These are phyloP conservation scores for Chlamydomonas sp. DNA, from an alignment of 139 green algal genomes.

Conservation along the genomic window DNA sequence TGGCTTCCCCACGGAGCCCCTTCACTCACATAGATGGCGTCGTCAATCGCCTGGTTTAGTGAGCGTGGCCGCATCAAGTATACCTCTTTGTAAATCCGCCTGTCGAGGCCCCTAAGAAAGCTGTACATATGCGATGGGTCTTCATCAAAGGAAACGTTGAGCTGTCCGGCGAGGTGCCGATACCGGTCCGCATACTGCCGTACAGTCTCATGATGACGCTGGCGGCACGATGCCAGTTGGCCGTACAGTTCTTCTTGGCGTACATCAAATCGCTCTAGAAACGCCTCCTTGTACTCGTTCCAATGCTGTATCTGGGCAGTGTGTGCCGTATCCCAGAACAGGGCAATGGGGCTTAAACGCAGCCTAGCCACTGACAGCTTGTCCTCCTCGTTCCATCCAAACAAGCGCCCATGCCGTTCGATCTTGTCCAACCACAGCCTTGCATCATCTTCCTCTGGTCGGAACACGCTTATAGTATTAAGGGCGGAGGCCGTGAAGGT, in stretches of 20 bases:
- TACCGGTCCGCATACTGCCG: background rate
- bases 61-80: background rate
- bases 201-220: background rate
- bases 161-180: background rate
- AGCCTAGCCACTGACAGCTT: too few species aligned
- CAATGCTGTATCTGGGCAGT: background rate
- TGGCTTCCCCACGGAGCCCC: too few species aligned
- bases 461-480: too few species aligned
- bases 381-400: too few species aligned
- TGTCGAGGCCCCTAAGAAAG: background rate
- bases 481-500: too few species aligned
- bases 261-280: background rate
- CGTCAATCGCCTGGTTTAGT: background rate
- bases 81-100: background rate
- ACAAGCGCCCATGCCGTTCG: too few species aligned
- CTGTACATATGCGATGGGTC: constrained; percentile 10
- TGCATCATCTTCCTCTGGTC: too few species aligned
- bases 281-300: background rate
- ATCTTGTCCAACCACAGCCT: too few species aligned
- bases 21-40: constrained; percentile 17
- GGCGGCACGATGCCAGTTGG: background rate
- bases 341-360: too few species aligned
- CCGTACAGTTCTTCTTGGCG: background rate
- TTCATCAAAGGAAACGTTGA: background rate
- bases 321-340: too few species aligned